Conservation (phyloP, 345 rosid genomes). For the Eutrema yunnanense region DNA sequence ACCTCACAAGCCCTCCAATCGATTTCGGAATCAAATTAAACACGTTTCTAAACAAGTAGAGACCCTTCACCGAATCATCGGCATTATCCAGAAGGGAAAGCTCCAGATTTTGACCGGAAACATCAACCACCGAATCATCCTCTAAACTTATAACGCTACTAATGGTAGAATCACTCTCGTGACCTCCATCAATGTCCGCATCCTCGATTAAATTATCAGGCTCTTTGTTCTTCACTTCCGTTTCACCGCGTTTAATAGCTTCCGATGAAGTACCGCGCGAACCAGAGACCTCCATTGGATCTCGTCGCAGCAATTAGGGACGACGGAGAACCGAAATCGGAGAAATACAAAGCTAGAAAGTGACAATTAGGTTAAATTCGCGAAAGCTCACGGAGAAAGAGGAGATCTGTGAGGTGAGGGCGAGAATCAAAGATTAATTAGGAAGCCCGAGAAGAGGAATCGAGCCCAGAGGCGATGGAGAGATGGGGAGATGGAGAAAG, state of each 20-base stretch:
- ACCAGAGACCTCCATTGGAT: slow-evolving; percentile 35
- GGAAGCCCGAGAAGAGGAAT: slow-evolving; percentile 6
- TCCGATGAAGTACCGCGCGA: slow-evolving; percentile 16
- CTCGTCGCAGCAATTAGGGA: not conserved
- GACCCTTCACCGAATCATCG: slow-evolving; percentile 40
- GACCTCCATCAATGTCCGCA: not conserved
- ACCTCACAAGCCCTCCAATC: slow-evolving; percentile 42
- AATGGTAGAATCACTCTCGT: slow-evolving; percentile 2
- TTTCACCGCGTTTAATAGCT: slow-evolving; percentile 12
- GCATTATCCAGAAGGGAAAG: slow-evolving; percentile 43
- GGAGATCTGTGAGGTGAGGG: slow-evolving; percentile 28
- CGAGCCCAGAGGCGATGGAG: slow-evolving; percentile 14
- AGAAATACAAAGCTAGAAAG: not conserved
- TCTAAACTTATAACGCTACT: slow-evolving; percentile 24
- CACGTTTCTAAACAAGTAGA: slow-evolving; percentile 68
- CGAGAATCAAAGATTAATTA: not conserved
- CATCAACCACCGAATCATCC: slow-evolving; percentile 62
- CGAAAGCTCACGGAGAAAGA: not conserved
- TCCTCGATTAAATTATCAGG: not conserved
- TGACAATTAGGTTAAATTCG: not conserved
- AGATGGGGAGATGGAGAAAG: slow-evolving; percentile 4
- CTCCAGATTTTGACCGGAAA: slow-evolving; percentile 67
- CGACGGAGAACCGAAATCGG: not conserved
- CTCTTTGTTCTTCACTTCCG: not conserved
- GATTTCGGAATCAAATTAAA: slow-evolving; percentile 79